Conservation (phyloP, 2,329 filamentous ascomycete genomes). For the Epichloe sp. region DNA sequence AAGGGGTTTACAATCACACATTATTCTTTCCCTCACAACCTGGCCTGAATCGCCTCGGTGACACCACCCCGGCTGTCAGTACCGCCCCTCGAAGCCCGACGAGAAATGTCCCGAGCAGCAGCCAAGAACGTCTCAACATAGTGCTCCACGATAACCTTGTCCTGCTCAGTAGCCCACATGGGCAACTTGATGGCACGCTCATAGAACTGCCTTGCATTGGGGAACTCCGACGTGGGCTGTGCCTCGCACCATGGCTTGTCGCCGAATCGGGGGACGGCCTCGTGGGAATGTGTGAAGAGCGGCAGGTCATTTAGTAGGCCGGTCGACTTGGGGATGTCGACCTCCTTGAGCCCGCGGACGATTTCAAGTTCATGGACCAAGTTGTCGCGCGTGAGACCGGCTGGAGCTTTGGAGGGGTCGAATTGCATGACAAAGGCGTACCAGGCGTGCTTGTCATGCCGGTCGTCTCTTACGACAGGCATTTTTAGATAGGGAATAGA, state of each 20-base stretch:
- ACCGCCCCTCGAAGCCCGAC: no score
- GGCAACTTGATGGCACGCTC: constrained; percentile 5
- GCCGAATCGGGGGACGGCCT: neutral
- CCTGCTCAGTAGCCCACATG: neutral
- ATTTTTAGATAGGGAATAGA: neutral
- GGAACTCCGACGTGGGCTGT: neutral
- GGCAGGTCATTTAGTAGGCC: constrained; percentile 3
- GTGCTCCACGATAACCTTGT: neutral
- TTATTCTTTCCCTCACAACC: no score
- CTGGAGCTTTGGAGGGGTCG: neutral
- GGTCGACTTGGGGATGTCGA: constrained; percentile 5
- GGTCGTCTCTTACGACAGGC: neutral
- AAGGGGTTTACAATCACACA: no score
- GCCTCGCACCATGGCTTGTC: neutral
- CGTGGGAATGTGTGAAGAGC: constrained; percentile 1
- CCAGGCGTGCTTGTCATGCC: neutral
- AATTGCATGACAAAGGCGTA: neutral
- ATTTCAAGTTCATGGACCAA: neutral
- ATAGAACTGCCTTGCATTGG: neutral
- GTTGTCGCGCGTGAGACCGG: neutral
- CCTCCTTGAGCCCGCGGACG: neutral
- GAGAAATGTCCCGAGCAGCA: no score
- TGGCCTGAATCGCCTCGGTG: no score
- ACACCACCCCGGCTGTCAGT: no score
- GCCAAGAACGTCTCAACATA: neutral